Base-by-base conservation (phyloP, 768 basidiomycete genomes). In the Mycena belliarum region DNA sequence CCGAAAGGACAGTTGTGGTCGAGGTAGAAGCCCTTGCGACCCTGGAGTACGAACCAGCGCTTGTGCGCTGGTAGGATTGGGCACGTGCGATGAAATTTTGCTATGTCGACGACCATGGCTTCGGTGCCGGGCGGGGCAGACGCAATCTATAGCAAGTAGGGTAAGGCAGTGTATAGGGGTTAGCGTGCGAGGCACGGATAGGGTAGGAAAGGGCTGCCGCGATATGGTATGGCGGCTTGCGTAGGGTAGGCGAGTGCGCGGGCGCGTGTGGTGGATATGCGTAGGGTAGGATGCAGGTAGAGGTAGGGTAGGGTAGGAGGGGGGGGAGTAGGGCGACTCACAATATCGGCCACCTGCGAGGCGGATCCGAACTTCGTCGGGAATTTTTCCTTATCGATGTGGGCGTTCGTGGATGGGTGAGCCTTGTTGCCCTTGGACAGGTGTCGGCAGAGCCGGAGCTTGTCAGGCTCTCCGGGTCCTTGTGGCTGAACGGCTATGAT, bases 401-500 rank as follows among this genome's bases (percentile, higher is more conserved):
- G 55, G 6, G 54, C 53, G 24, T 69, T 69, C 0, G 64, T 57
- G 1, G 67, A 63, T 0, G 52, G 28, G 18, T 26, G 21, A 0
- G 32, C 12, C 2, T 15, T 38, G 26, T 46, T 37, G 0, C 53
- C 60, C 20, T 69, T 68, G 1, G 68, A 69, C 0, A 69, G 54
- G 44, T 69, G 60, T 3, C 65, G 44, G 52, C 68, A 69, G 1
- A 69, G 57, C 6, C 66, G 40, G 15, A 57, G 42, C 40, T 70
- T 70, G 18, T 54, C 47, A 0, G 66, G 69, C 38, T 55, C 15
- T 0, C 41, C 43, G 0, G 59, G 57, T 11, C 52, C 57, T 40
- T 65, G 61, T 1, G n/a, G 25, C 28, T 59, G 65, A 3, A 46
- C 46, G 0, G 63, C 50, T 0, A 65, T 61, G 23, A 65, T 62